These are phyloP conservation scores for Tetrahymena borealis DNA, from an alignment of 73 alveolate species.

Conservation along the genomic window DNA sequence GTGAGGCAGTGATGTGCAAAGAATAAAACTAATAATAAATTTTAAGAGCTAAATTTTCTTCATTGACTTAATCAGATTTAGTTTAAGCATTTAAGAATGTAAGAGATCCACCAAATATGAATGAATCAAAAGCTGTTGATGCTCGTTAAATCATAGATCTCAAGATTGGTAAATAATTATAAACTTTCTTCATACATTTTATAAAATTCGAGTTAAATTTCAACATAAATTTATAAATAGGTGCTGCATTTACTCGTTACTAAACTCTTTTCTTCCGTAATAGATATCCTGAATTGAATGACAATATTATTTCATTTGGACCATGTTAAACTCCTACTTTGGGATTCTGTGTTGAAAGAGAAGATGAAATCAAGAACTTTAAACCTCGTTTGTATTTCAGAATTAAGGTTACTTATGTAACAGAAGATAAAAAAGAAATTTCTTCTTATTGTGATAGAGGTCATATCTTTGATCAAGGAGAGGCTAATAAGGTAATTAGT, in stretches of 20 bases:
- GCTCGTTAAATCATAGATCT: slow-evolving; percentile 97
- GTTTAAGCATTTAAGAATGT: slow-evolving; percentile 74
- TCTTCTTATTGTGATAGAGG: slow-evolving; percentile 50
- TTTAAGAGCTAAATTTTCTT: slow-evolving; percentile 91
- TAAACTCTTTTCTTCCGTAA: slow-evolving; percentile 83
- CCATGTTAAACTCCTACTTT: slow-evolving; percentile 99
- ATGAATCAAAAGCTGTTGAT: slow-evolving; percentile 89
- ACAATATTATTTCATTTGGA: slow-evolving; percentile 89
- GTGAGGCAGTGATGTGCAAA: slow-evolving; percentile 59
- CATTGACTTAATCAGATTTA: slow-evolving; percentile 81
- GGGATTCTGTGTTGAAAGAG: slow-evolving; percentile 97
- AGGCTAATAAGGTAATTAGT: slow-evolving; percentile 4
- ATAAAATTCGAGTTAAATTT: no score
- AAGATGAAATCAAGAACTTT: slow-evolving; percentile 93
- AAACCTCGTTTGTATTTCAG: slow-evolving; percentile 90
- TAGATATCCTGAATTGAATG: slow-evolving; percentile 66
- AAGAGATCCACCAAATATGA: slow-evolving; percentile 75
- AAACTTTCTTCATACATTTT: no score
- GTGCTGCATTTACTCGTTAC: slow-evolving; percentile 97
- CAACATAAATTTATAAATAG: no score
- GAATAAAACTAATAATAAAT: slow-evolving; percentile 43
- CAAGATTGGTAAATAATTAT: slow-evolving; percentile 82
- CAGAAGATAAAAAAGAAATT: slow-evolving; percentile 33
- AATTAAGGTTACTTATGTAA: slow-evolving; percentile 26
- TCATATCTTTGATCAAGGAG: slow-evolving; percentile 46